Conservation (phyloP, 305 asterid genomes). For the Petunia hybrid region DNA sequence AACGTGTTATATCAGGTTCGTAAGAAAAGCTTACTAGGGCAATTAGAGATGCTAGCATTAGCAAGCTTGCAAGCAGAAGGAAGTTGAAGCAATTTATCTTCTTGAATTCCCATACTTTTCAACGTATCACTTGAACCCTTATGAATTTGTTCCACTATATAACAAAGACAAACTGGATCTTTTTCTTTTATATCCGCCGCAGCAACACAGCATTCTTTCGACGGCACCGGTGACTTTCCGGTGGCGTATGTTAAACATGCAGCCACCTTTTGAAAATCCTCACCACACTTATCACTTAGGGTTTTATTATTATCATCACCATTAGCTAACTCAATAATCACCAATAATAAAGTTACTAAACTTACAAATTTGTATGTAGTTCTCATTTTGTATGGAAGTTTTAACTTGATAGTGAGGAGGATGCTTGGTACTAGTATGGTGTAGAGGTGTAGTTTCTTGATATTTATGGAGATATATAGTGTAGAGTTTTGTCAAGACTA, state of each 20-base stretch:
- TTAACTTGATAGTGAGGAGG: background rate
- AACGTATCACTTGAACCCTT: slow-evolving; percentile 60
- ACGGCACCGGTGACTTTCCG: slow-evolving; percentile 65
- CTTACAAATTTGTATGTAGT: background rate
- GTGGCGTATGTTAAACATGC: slow-evolving; percentile 71
- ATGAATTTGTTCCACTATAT: slow-evolving; percentile 74
- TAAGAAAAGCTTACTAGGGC: slow-evolving; percentile 67
- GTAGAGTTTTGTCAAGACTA: background rate
- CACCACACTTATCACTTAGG: slow-evolving; percentile 48
- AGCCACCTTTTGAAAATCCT: slow-evolving; percentile 65
- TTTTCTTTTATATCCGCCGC: slow-evolving; percentile 56
- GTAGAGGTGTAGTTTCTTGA: background rate
- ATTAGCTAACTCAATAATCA: background rate
- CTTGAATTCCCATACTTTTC: slow-evolving; percentile 75
- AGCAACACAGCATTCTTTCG: slow-evolving; percentile 70
- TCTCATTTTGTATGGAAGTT: background rate
- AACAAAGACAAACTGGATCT: slow-evolving; percentile 78
- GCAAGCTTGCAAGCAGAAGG: slow-evolving; percentile 72
- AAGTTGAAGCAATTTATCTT: slow-evolving; percentile 70
- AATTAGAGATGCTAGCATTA: slow-evolving; percentile 65
- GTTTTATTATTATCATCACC: slow-evolving; percentile 3
- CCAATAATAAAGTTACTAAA: background rate
- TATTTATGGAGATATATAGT: background rate
- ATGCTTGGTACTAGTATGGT: background rate
- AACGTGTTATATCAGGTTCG: too few relatives aligned